Percentiles rank a stretch among this genome's conserved stretches.
phyloP scores from a whole-genome alignment of 2,329 filamentous ascomycete species.

The Aphanocladium album region DNA sequence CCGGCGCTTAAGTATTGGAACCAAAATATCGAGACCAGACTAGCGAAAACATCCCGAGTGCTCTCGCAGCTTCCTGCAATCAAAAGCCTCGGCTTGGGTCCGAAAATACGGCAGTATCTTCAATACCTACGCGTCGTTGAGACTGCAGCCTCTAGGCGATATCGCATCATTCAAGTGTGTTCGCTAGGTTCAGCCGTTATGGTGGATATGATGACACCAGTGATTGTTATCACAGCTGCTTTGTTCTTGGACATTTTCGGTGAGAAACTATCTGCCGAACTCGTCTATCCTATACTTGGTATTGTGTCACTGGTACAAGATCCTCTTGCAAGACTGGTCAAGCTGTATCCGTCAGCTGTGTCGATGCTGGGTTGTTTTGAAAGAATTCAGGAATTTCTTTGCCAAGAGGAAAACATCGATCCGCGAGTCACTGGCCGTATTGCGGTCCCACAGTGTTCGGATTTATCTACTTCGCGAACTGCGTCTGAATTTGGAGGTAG shows the following conservation, averaged over 20 bases:
- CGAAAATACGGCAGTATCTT: neutral
- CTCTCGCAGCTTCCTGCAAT: neutral
- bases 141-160: neutral
- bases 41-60: neutral
- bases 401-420: neutral
- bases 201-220: neutral
- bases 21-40: neutral
- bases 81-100: neutral
- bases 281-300: neutral
- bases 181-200: neutral
- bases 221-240: neutral
- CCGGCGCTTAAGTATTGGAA: neutral
- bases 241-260: neutral
- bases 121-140: neutral
- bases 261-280: neutral
- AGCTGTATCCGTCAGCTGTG: neutral
- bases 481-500: neutral
- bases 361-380: constrained; percentile 3
- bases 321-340: neutral
- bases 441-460: neutral
- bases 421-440: neutral
- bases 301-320: neutral
- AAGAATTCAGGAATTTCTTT: neutral
- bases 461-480: neutral
- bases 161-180: neutral